Conservation (phyloP, 306 rosid species). For the Castanopsis chinensis region DNA sequence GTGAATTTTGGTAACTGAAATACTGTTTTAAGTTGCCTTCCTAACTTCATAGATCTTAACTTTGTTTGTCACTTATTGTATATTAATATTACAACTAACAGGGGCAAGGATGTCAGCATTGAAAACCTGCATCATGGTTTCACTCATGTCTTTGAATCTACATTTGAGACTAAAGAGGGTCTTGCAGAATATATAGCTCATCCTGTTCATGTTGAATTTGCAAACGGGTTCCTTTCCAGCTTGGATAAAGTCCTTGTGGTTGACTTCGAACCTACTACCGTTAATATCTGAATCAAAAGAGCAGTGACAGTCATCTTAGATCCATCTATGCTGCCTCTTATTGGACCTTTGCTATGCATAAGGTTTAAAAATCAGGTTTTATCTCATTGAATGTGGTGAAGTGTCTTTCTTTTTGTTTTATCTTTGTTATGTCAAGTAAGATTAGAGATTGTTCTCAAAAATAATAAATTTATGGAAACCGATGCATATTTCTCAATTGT, state of each 20-base stretch:
- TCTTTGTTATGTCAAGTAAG: background rate
- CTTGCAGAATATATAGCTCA: slow-evolving; percentile 74
- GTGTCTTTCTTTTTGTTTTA: background rate
- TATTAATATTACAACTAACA: slow-evolving; percentile 14
- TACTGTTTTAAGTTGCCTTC: background rate
- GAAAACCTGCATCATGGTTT: slow-evolving; percentile 83
- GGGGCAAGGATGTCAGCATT: slow-evolving; percentile 77
- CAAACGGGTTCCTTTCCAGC: slow-evolving; percentile 42
- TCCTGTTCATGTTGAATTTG: slow-evolving; percentile 71
- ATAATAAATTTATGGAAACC: too few relatives aligned
- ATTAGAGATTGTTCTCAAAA: too few relatives aligned
- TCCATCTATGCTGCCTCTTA: background rate
- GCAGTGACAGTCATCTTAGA: background rate
- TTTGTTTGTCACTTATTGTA: background rate
- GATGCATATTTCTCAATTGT: too few relatives aligned
- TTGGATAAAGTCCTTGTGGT: slow-evolving; percentile 60
- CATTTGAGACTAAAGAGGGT: slow-evolving; percentile 72
- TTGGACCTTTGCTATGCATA: slow-evolving; percentile 4
- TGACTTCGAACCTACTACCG: slow-evolving; percentile 65
- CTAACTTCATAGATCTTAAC: background rate
- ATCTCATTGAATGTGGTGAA: background rate
- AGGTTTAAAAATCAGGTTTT: background rate
- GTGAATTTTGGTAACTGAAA: background rate
- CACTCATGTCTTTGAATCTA: slow-evolving; percentile 86
- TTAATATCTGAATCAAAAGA: slow-evolving; percentile 24